Conservation (phyloP, 768 basidiomycete species). For the Dacryopinax spathularia region DNA sequence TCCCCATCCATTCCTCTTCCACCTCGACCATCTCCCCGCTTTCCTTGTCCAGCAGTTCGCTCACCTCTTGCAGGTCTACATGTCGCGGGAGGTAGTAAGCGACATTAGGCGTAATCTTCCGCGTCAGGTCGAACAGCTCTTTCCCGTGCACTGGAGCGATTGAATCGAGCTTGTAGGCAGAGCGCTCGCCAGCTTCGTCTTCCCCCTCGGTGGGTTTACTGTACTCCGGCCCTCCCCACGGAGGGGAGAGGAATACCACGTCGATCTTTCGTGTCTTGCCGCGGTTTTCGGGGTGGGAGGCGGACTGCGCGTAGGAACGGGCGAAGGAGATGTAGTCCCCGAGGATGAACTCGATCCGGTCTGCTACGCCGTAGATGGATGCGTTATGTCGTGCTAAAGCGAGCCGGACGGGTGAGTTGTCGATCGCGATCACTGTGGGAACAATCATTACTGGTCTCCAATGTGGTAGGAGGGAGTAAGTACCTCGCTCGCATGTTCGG, state of each 20-base stretch:
- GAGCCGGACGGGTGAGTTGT: conserved; percentile 69
- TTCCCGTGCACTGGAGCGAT: conserved; percentile 71
- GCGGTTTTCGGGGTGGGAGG: conserved; percentile 6
- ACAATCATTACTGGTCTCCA: background rate
- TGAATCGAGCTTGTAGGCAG: conserved; percentile 51
- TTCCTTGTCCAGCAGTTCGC: conserved; percentile 30
- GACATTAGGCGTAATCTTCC: conserved; percentile 61
- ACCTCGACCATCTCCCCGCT: conserved; percentile 59
- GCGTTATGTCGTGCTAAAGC: conserved; percentile 90
- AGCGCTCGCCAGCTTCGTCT: conserved; percentile 25
- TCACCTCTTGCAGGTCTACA: conserved; percentile 55
- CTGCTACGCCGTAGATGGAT: conserved; percentile 80
- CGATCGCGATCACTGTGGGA: conserved; percentile 75
- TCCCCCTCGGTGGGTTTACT: conserved; percentile 19
- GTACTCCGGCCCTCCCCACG: conserved; percentile 85
- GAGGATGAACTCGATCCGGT: conserved; percentile 87
- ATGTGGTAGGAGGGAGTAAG: background rate
- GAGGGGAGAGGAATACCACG: conserved; percentile 84
- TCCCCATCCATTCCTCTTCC: conserved; percentile 94
- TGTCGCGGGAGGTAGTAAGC: conserved; percentile 88
- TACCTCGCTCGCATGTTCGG: conserved; percentile 85
- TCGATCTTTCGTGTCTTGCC: conserved; percentile 47
- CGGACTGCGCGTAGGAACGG: conserved; percentile 31
- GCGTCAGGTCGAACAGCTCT: conserved; percentile 62
- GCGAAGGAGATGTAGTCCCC: conserved; percentile 76